Conservation (phyloP, 1,284 basidiomycete genomes). For the Austroboletus novae-zelandiae region DNA sequence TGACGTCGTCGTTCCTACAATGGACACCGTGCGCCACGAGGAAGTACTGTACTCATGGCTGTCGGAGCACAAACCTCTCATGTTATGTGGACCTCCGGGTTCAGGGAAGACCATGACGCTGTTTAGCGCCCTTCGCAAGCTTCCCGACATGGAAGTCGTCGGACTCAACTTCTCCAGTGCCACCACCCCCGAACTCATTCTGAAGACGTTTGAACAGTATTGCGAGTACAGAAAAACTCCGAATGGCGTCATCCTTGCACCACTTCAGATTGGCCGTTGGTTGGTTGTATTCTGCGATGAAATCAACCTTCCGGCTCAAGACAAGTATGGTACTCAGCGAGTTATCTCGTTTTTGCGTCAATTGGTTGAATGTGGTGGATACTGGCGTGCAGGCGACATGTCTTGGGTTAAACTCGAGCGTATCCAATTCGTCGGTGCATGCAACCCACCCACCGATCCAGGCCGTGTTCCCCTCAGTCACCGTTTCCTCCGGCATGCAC, state of each 20-base stretch:
- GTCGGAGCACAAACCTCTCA: constrained; percentile 97
- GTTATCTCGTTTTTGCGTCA: constrained; percentile 99
- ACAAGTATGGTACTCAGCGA: constrained; percentile 98
- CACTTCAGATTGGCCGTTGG: constrained; percentile 95
- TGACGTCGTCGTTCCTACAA: constrained; percentile 96
- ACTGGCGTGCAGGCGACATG: constrained; percentile 94
- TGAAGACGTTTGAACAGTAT: constrained; percentile 99
- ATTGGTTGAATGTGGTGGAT: constrained; percentile 92
- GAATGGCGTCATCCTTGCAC: constrained; percentile 92
- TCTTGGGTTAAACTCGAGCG: constrained; percentile 97
- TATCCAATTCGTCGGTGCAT: constrained; percentile 99
- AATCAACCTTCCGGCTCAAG: constrained; percentile 95
- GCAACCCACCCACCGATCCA: constrained; percentile 99
- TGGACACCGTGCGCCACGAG: constrained; percentile 98
- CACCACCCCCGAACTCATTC: constrained; percentile 94
- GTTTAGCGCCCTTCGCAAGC: constrained; percentile 97
- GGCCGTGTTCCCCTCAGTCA: constrained; percentile 98
- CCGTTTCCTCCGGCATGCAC: constrained; percentile 96
- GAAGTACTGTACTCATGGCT: constrained; percentile 99
- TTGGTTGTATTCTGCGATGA: constrained; percentile 99
- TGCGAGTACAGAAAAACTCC: constrained; percentile 99
- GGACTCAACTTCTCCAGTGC: constrained; percentile 99
- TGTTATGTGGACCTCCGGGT: constrained; percentile 98
- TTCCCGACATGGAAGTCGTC: constrained; percentile 98
- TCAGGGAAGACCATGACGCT: constrained; percentile 99